Conservation (phyloP, 78 protist genomes). For the Dictyostelium firmibasis region DNA sequence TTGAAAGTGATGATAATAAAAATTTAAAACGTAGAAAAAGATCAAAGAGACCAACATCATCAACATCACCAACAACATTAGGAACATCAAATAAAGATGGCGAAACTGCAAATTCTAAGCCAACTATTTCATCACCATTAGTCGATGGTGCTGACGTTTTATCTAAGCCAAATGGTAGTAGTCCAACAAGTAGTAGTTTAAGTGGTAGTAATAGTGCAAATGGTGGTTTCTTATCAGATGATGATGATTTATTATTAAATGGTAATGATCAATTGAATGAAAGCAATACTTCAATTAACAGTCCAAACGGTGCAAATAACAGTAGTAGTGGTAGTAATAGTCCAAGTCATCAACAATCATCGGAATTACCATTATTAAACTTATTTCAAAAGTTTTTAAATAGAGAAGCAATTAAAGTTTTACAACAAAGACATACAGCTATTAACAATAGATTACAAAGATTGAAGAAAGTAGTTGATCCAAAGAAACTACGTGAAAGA, state of each 20-base stretch:
- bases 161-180: neutral
- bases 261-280: neutral
- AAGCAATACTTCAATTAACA: neutral
- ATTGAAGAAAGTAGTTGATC: constrained; percentile 59
- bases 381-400: constrained; percentile 70
- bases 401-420: constrained; percentile 49
- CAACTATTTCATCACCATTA: neutral
- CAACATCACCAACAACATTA: neutral
- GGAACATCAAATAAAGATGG: neutral
- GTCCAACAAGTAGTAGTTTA: neutral
- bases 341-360: neutral
- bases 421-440: constrained; percentile 37
- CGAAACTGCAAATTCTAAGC: neutral
- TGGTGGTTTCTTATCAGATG: constrained; percentile 10
- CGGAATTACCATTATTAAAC: constrained; percentile 31
- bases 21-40: constrained; percentile 8
- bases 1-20: neutral
- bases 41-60: neutral
- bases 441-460: constrained; percentile 18
- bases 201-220: neutral
- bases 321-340: neutral
- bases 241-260: neutral
- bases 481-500: constrained; percentile 15
- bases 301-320: neutral
- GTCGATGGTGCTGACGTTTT: neutral